These are phyloP conservation scores for Scheffersomyces quercinus DNA, from an alignment of 1,139 yeast genomes.

Conservation along the genomic window DNA sequence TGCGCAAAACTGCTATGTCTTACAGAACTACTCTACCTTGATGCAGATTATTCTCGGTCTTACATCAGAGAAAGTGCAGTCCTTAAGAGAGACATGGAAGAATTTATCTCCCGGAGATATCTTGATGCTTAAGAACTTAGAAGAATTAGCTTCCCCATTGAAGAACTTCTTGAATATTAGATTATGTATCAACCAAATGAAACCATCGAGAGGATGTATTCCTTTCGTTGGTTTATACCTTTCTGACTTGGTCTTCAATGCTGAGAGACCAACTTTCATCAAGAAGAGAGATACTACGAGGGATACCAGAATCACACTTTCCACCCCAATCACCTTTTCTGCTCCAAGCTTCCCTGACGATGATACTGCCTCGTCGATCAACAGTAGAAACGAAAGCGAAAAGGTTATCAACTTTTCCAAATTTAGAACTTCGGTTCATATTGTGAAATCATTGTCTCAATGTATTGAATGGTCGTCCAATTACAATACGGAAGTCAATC, in stretches of 20 bases:
- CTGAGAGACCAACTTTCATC: conserved; percentile 61
- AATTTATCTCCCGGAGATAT: conserved; percentile 57
- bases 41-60: conserved; percentile 86
- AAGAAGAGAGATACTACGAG: conserved; percentile 12
- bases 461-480: conserved; percentile 82
- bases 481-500: conserved; percentile 50
- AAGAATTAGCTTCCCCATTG: conserved; percentile 62
- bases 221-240: conserved; percentile 88
- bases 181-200: conserved; percentile 57
- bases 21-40: conserved; percentile 83
- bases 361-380: conserved; percentile 13
- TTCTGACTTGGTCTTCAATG: conserved; percentile 78
- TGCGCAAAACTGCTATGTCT: conserved; percentile 68
- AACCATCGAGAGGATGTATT: conserved; percentile 77
- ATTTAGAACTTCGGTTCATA: conserved; percentile 73
- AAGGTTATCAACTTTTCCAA: conserved; percentile 73
- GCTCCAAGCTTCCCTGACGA: conserved; percentile 10
- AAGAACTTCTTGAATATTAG: conserved; percentile 69
- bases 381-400: conserved; percentile 25
- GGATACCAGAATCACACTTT: conserved; percentile 3
- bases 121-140: conserved; percentile 64
- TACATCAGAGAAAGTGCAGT: conserved; percentile 66
- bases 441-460: conserved; percentile 77
- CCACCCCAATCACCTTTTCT: conserved; percentile 4
- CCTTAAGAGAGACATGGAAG: conserved; percentile 74